Evolutionary conservation across 139 green algal genomes (phyloP), one percentile per base, ranked within the genome.

Genomic region (Coelastrella sp.): DNA sequence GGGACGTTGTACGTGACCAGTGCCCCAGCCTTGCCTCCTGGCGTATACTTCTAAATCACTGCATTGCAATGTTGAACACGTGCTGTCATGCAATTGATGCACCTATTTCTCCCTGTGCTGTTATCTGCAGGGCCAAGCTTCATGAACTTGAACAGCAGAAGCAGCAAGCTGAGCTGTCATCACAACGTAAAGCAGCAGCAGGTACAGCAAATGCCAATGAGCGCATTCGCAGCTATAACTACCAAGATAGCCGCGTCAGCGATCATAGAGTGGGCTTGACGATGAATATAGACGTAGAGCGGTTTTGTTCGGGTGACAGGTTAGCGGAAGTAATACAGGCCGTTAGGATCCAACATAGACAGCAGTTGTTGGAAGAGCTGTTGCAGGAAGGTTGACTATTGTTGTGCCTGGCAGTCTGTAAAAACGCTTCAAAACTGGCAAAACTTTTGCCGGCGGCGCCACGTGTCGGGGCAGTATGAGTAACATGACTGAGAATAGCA

Each of bases 181-280:
- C 78, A 2, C 78, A 92, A 65, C 94, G 97, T 19, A 95, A 94
- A 89, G 91, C 89, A 8, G 93, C 94, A 68, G 94, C 99, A n/a
- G 97, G 96, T 32, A 95, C 73, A n/a, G 97, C 95, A 5, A 97
- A 98, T 68, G 92, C 97, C 3, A 97, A 94, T 23, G 98, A 99
- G 92, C 93, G 97, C 64, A 98, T 99, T 56, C 96, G 98, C 71
- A 99, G 98, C 47, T 99, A 99, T 94, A 99, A 99, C 92, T 99
- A 91, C 71, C 60, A 87, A 54, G 80, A 96, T 84, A 87, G 87
- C 8, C 92, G 94, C 47, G 88, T 96, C n/a, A 94, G 88, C 3
- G 94, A 96, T 80, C 94, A 96, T 85, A 87, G 94, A n/a, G 74
- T 95, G 4, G 86, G 89, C 19, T 32, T 80, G 16, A 61, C 17